Evolutionary conservation across 1,284 basidiomycete species (phyloP).

Genomic region (Athelia psychrophila): DNA sequence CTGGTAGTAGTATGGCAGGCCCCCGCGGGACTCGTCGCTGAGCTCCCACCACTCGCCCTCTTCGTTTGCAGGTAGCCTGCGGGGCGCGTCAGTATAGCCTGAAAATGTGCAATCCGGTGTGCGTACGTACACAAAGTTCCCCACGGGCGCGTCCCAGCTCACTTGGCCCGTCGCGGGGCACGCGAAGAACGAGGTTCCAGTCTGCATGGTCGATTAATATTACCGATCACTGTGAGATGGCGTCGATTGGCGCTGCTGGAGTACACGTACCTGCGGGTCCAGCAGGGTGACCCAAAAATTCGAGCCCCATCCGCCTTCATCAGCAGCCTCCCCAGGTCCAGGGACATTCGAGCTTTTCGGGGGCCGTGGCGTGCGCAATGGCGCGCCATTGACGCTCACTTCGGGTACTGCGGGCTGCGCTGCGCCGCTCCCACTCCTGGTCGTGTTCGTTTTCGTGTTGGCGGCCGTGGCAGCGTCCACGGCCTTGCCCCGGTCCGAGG

Average conservation of each 20-base stretch:
- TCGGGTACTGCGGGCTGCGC: neutral
- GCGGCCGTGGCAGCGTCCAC: neutral
- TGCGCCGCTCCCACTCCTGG: no score
- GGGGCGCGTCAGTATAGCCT: slow-evolving; percentile 10
- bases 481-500: neutral
- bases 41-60: slow-evolving; percentile 97
- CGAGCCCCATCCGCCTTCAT: slow-evolving; percentile 67
- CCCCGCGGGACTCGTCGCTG: slow-evolving; percentile 72
- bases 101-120: slow-evolving; percentile 15
- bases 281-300: slow-evolving; percentile 85
- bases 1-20: slow-evolving; percentile 90
- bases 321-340: slow-evolving; percentile 8
- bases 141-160: slow-evolving; percentile 89
- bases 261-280: slow-evolving; percentile 69
- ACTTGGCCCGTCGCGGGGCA: slow-evolving; percentile 91
- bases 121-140: slow-evolving; percentile 76
- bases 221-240: slow-evolving; percentile 6
- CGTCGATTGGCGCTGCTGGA: neutral
- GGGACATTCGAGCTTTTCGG: neutral
- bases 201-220: slow-evolving; percentile 40
- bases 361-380: neutral
- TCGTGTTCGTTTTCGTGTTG: neutral
- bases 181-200: slow-evolving; percentile 83
- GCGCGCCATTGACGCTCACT: slow-evolving; percentile 1
- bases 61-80: slow-evolving; percentile 75